These are phyloP conservation scores for Entophlyctis helioformis DNA, from an alignment of 192 early-diverging fungal genomes.

Conservation along the genomic window DNA sequence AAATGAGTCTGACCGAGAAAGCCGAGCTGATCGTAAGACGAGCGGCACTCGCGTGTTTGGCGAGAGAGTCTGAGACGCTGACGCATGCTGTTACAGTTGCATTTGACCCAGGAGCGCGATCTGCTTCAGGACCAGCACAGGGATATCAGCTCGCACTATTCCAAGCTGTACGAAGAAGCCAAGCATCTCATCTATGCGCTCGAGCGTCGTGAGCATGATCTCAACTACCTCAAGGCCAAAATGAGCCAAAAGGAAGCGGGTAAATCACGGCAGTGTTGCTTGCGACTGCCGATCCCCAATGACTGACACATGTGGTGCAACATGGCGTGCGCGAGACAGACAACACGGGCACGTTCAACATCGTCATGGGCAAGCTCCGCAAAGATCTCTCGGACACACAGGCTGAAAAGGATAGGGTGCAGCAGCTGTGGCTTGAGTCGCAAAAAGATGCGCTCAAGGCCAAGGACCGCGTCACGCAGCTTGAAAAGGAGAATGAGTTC, in stretches of 20 bases:
- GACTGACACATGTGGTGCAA: too few species aligned
- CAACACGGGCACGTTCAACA: constrained; percentile 3
- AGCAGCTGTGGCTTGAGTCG: constrained; percentile 34
- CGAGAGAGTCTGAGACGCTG: too few species aligned
- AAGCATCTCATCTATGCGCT: constrained; percentile 21
- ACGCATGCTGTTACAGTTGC: too few species aligned
- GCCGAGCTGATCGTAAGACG: constrained; percentile 14
- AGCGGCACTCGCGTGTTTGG: too few species aligned
- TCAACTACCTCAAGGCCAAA: constrained; percentile 30
- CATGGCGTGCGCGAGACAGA: constrained; percentile 4
- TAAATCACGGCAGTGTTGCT: too few species aligned
- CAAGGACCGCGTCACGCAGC: constrained; percentile 8
- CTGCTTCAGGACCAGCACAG: too few species aligned
- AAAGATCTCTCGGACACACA: constrained; percentile 18
- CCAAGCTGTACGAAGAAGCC: constrained; percentile 17
- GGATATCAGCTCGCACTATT: constrained; percentile 25
- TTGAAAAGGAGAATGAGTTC: constrained; percentile 20
- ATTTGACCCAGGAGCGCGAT: too few species aligned
- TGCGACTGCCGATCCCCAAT: too few species aligned
- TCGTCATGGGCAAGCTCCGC: constrained; percentile 10
- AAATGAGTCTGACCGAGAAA: constrained; percentile 7
- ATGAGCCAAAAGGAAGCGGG: constrained; percentile 15
- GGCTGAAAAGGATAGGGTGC: constrained; percentile 28
- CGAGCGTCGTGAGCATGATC: constrained; percentile 39
- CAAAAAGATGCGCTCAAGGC: constrained; percentile 27